These are phyloP conservation scores for Clitoria ternatea DNA, from an alignment of 306 rosid genomes.

Conservation along the genomic window DNA sequence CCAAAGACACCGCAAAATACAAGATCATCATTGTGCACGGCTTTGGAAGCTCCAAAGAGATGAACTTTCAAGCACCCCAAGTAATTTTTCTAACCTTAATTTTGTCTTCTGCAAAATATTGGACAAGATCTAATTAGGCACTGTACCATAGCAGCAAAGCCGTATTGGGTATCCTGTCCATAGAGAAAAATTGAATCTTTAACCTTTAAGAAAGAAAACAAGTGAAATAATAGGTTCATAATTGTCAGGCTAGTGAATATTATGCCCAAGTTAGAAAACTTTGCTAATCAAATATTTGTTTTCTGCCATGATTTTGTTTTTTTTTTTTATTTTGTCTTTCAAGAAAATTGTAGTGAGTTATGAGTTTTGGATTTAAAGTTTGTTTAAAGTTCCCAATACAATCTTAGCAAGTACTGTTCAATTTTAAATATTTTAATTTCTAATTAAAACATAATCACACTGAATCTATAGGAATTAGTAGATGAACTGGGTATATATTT, in stretches of 20 bases:
- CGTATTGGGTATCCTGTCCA: background rate
- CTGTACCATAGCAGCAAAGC: background rate
- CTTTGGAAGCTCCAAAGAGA: slow-evolving; percentile 62
- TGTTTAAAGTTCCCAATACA: background rate
- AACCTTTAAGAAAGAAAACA: background rate
- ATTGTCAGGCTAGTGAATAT: background rate
- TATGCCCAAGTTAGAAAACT: background rate
- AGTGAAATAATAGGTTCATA: background rate
- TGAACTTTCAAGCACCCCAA: slow-evolving; percentile 44
- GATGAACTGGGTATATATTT: slow-evolving; percentile 76
- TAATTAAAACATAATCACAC: slow-evolving; percentile 17
- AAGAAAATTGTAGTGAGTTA: background rate
- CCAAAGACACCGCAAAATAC: slow-evolving; percentile 47
- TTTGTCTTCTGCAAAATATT: background rate
- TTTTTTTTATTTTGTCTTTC: background rate
- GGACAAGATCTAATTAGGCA: background rate
- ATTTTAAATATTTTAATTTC: slow-evolving; percentile 14
- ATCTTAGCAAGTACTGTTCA: background rate
- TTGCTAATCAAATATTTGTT: background rate
- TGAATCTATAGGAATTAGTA: slow-evolving; percentile 65
- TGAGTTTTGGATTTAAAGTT: background rate
- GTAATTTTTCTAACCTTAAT: slow-evolving; percentile 18
- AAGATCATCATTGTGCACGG: slow-evolving; percentile 58
- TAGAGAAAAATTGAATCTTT: background rate
- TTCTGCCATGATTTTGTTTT: background rate